Percentiles rank a stretch among this genome's conserved stretches.
Conservation (phyloP, 768 basidiomycete species). For the Pisolithus albus region DNA sequence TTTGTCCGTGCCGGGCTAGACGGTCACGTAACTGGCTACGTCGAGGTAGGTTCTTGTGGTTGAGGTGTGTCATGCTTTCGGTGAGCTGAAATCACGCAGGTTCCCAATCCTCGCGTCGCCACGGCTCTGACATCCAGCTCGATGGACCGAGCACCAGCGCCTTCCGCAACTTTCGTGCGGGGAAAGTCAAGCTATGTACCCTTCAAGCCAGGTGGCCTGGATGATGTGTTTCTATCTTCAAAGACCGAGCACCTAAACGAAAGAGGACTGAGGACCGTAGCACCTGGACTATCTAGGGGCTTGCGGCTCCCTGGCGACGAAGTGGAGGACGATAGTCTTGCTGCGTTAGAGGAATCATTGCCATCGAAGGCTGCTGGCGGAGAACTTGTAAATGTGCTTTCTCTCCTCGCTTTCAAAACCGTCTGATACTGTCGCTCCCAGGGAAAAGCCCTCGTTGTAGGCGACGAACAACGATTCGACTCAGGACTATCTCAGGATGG, state of each 20-base stretch:
- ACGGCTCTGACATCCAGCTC: conserved; percentile 83
- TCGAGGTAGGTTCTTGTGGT: conserved; percentile 48
- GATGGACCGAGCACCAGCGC: conserved; percentile 75
- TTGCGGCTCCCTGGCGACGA: conserved; percentile 62
- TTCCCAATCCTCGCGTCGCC: conserved; percentile 44
- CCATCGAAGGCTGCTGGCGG: not conserved
- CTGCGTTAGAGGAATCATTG: conserved; percentile 20
- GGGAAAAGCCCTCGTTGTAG: conserved; percentile 14
- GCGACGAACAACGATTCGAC: conserved; percentile 19
- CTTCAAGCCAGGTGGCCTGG: conserved; percentile 91
- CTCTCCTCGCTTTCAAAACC: conserved; percentile 3
- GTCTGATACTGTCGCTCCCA: conserved; percentile 22
- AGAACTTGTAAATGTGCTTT: conserved; percentile 12
- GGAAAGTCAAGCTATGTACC: conserved; percentile 93
- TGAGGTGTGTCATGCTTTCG: conserved; percentile 1
- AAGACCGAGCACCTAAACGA: conserved; percentile 33
- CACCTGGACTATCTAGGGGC: conserved; percentile 81
- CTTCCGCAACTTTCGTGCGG: conserved; percentile 75
- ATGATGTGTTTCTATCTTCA: conserved; percentile 42
- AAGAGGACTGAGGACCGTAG: conserved; percentile 52
- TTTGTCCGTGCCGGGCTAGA: conserved; percentile 76
- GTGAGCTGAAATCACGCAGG: conserved; percentile 32
- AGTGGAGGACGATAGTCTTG: conserved; percentile 38
- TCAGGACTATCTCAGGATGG: conserved; percentile 9
- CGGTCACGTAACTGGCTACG: conserved; percentile 74